Base-by-base conservation (phyloP, 108 stramenopile genomes). In the Cyclotella kingstonii region DNA sequence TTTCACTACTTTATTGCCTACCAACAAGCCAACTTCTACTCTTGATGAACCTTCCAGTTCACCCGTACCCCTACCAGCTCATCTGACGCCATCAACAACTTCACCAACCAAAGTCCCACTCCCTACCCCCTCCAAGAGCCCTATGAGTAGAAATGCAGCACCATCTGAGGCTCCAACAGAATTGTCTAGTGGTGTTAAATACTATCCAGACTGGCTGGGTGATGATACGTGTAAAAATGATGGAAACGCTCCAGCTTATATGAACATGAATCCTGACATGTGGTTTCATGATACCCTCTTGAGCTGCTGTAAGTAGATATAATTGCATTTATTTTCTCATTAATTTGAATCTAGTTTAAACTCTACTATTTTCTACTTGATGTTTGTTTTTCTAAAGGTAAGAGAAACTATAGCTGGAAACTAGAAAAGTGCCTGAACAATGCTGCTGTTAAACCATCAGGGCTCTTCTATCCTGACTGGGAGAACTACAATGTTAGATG, bases 391-490 rank as follows among this genome's bases (percentile, higher is more conserved):
- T 44, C 4, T 18, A 11, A 18, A 5, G 5, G 43, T 4, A 6
- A n/a, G 6, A 4, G 9, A 44, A 36, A 36, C 11, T n/a, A 44
- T 44, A 44, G 43, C 43, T 44, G 43, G 43, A 44, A 44, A n/a
- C n/a, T 44, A 18, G 19, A 5, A 5, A 18, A 44, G 5, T 44
- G 43, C 14, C 5, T 44, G 4, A 18, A n/a, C n/a, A 18, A 5
- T 18, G 19, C 4, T 44, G 17, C 5, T 6, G 3, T 25, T 27
- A 10, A 5, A 10, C 25, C 25, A 18, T 18, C 44, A 15, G 17
- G 25, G 5, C 12, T 50, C 9, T 50, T 7, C 27, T 50, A 23
- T 27, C 22, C 48, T 7, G 48, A 50, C 7, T 50, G 48, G 48
- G 5, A 3, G 9, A 11, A 25, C 11, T 25, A 5, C 26, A 25